Evolutionary conservation across 352 stramenopile genomes (phyloP).

Genomic region (Phytophthora aleatoria): DNA sequence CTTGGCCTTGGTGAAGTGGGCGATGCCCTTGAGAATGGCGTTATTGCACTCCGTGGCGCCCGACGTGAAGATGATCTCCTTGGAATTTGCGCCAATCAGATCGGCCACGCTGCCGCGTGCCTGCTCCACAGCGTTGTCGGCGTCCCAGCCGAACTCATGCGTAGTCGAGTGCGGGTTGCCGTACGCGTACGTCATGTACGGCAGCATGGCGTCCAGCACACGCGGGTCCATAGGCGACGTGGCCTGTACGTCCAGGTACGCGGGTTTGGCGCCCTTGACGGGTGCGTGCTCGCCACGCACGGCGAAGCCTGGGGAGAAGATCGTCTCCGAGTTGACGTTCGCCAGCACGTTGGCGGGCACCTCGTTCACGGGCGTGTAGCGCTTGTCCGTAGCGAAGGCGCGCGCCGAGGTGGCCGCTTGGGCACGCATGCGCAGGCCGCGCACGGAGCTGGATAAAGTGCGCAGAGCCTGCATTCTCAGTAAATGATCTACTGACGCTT

Average conservation of each 20-base stretch:
- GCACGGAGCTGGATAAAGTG: slow-evolving; percentile 9
- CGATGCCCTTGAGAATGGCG: slow-evolving; percentile 97
- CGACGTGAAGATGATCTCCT: slow-evolving; percentile 99
- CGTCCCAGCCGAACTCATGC: slow-evolving; percentile 98
- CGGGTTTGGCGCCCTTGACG: slow-evolving; percentile 78
- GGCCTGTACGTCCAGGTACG: slow-evolving; percentile 97
- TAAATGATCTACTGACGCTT: slow-evolving; percentile 16
- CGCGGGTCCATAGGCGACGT: slow-evolving; percentile 98
- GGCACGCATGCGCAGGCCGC: slow-evolving; percentile 14
- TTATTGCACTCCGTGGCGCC: slow-evolving; percentile 99
- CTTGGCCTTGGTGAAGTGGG: slow-evolving; percentile 94
- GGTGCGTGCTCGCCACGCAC: slow-evolving; percentile 62
- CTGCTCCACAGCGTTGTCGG: slow-evolving; percentile 95
- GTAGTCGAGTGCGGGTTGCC: slow-evolving; percentile 99
- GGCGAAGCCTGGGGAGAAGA: slow-evolving; percentile 87
- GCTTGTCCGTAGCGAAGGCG: slow-evolving; percentile 68
- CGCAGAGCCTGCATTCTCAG: slow-evolving; percentile 36
- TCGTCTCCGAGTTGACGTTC: slow-evolving; percentile 71
- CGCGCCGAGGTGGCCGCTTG: slow-evolving; percentile 11
- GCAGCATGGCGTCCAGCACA: slow-evolving; percentile 98
- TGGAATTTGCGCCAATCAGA: slow-evolving; percentile 95
- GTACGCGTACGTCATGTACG: slow-evolving; percentile 96
- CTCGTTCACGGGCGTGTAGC: slow-evolving; percentile 81
- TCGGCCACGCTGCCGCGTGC: slow-evolving; percentile 86
- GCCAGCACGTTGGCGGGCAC: slow-evolving; percentile 89